These are phyloP conservation scores for Biscutella laevigata DNA, from an alignment of 441 rosid genomes.

Conservation along the genomic window DNA sequence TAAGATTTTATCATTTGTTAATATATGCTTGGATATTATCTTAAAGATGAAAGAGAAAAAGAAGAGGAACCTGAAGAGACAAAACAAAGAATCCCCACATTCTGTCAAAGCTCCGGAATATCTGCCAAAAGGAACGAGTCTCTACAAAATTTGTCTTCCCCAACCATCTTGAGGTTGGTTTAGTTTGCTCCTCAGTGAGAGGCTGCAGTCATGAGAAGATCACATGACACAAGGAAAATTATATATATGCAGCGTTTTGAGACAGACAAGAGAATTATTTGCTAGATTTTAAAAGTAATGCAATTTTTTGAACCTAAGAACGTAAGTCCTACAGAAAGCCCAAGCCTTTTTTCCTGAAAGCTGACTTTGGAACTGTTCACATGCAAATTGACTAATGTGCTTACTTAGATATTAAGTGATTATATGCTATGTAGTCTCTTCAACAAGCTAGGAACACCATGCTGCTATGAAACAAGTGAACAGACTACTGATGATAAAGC, in stretches of 20 bases:
- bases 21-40: not conserved
- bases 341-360: not conserved
- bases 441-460: constrained; percentile 32
- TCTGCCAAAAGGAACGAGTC: constrained; percentile 94
- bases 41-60: constrained; percentile 20
- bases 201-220: constrained; percentile 33
- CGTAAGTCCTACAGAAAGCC: constrained; percentile 4
- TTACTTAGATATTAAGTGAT: constrained; percentile 22
- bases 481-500: constrained; percentile 14
- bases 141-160: constrained; percentile 96
- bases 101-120: constrained; percentile 94
- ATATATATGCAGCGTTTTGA: not conserved
- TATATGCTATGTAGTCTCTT: constrained; percentile 25
- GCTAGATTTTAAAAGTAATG: constrained; percentile 9
- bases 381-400: constrained; percentile 15
- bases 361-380: not conserved
- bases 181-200: constrained; percentile 30
- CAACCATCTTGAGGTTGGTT: constrained; percentile 48
- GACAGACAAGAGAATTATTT: not conserved
- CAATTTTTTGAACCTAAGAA: constrained; percentile 4
- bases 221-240: not conserved
- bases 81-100: constrained; percentile 94
- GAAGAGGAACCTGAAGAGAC: constrained; percentile 70
- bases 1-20: not conserved
- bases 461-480: constrained; percentile 19